A percentile compares a stretch with the other conserved stretches of the same genome.
phyloP scores from a whole-genome alignment of 2,329 filamentous ascomycete genomes.

The Aspergillus unguis region DNA sequence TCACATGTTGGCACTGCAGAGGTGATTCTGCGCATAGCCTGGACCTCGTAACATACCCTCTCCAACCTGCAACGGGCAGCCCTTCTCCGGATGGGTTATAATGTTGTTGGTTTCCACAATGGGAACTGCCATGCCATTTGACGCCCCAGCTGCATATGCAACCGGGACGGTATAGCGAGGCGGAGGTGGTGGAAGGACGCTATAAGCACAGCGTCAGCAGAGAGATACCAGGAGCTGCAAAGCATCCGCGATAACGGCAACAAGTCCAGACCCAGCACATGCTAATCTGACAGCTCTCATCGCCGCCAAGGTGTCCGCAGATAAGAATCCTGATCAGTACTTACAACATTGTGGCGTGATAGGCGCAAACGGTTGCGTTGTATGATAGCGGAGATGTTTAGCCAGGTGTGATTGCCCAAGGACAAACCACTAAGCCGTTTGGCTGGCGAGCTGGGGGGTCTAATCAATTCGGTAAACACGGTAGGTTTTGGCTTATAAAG shows the following conservation, averaged over 20 bases:
- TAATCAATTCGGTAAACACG: no score
- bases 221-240: not conserved
- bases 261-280: not conserved
- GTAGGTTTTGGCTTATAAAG: no score
- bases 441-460: no score
- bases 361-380: not conserved
- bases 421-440: not conserved
- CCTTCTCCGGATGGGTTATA: conserved; percentile 73
- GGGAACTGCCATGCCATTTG: conserved; percentile 64
- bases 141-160: conserved; percentile 69
- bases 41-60: conserved; percentile 62
- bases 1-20: not conserved
- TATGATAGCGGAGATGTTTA: not conserved
- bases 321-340: conserved; percentile 1
- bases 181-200: conserved; percentile 79
- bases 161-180: conserved; percentile 74
- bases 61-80: conserved; percentile 87
- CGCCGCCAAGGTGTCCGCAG: not conserved
- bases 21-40: not conserved
- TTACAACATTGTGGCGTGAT: conserved; percentile 12
- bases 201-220: conserved; percentile 32
- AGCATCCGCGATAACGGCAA: not conserved
- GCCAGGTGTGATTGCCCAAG: not conserved
- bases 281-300: not conserved
- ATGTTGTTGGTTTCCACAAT: conserved; percentile 94